Percentiles rank a stretch among this genome's conserved stretches.
Evolutionary conservation across 2,329 filamentous ascomycete species (phyloP).

Genomic region (Mollisiaceae sp.): DNA sequence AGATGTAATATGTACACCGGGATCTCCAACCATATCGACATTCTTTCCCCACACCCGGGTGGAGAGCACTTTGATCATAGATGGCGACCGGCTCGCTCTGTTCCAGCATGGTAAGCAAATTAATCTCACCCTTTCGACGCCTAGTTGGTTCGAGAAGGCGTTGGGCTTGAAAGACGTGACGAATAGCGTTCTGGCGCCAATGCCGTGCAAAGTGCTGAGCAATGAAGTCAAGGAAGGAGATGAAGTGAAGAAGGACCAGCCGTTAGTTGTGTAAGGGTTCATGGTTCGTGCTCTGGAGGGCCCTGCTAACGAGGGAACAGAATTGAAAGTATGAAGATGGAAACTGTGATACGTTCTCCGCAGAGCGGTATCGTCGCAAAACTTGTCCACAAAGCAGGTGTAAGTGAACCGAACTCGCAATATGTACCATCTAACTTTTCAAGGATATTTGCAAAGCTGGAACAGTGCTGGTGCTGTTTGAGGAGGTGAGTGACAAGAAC

Average conservation of each 20-base stretch:
- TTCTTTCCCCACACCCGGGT: constrained; percentile 85
- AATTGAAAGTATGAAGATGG: constrained; percentile 91
- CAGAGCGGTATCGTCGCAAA: constrained; percentile 74
- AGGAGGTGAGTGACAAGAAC: constrained; percentile 46
- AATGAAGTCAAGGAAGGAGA: constrained; percentile 88
- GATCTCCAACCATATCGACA: constrained; percentile 60
- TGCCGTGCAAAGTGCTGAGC: constrained; percentile 95
- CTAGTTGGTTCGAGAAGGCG: constrained; percentile 86
- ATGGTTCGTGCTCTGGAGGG: constrained; percentile 41
- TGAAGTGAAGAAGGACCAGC: constrained; percentile 80
- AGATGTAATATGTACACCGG: constrained; percentile 53
- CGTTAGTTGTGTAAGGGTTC: constrained; percentile 75
- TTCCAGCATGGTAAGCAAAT: constrained; percentile 74
- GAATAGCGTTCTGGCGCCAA: constrained; percentile 87
- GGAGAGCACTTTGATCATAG: constrained; percentile 75
- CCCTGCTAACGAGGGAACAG: constrained; percentile 43
- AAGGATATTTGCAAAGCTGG: constrained; percentile 81
- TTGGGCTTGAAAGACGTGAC: constrained; percentile 79
- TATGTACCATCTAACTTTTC: constrained; percentile 24
- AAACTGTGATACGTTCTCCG: constrained; percentile 80
- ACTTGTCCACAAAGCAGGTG: constrained; percentile 75
- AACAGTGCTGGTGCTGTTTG: constrained; percentile 75
- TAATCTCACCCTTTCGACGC: constrained; percentile 61
- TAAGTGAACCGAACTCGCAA: constrained; percentile 50
- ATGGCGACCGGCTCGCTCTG: constrained; percentile 68